Base-by-base conservation (phyloP, 208 protist species). In the Polymyxa betae region DNA sequence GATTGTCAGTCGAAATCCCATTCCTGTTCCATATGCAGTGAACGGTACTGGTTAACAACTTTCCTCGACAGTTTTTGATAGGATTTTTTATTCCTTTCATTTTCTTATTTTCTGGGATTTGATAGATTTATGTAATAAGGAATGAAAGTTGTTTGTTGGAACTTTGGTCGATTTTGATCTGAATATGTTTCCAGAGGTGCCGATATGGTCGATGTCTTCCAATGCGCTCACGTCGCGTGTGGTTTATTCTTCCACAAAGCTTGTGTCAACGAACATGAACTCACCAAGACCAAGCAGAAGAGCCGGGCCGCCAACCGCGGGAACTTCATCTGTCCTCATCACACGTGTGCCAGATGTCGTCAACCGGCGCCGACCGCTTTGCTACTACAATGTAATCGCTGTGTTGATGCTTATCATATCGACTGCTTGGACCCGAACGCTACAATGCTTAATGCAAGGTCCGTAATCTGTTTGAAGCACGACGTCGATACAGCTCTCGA, bases 351-450 rank as follows among this genome's bases (percentile, higher is more conserved):
- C 5, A 35, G 35, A 82, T 82, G 72, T n/a, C 5, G 35, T 5
- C 72, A 82, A 43, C 72, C n/a, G 16, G 72, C 72, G 35, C 72
- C 5, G 5, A 40, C 72, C 5, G 72, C 72, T 20, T 43, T 82
- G 72, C 72, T 82, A 20, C 35, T 82, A 16, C 72, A 82, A 43
- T 82, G 72, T n/a, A 82, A 82, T 82, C 72, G 72, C 5, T 82
- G 72, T 82, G 72, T 82, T 82, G 72, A 82, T 43, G 5, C 72
- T 20, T 82, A 82, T 82, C 72, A 82, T 43, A 82, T 82, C n/a
- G 72, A 82, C 35, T 82, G 72, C n/a, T 16, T 82, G 5, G 35
- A 20, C 12, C n/a, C 72, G 16, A n/a, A n/a, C 5, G 5, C 40
- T n/a, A 82, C n/a, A 35, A 20, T 5, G 5, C 5, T 82, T n/a